Conservation (phyloP, 164 flowering plant genomes). For the Sextonia rubra region DNA sequence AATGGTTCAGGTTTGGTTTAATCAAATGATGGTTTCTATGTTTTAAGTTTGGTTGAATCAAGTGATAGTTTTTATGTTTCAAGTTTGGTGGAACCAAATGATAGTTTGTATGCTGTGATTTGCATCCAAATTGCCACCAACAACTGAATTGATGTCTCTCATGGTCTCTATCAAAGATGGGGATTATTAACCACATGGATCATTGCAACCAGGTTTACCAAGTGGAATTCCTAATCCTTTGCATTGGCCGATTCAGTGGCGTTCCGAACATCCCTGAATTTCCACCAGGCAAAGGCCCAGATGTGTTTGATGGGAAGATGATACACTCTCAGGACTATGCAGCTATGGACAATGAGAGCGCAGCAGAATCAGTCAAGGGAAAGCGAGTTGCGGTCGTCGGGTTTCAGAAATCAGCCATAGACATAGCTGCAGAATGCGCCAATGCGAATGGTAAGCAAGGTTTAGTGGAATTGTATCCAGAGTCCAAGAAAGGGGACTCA, state of each 20-base stretch:
- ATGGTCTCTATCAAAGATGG: not conserved
- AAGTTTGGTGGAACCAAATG: too few relatives aligned
- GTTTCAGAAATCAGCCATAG: slow-evolving; percentile 48
- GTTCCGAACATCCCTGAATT: slow-evolving; percentile 48
- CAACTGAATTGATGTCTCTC: not conserved
- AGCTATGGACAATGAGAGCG: slow-evolving; percentile 34
- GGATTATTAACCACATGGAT: not conserved
- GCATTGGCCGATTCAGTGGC: slow-evolving; percentile 50
- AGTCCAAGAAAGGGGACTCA: not conserved
- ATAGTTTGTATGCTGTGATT: not conserved
- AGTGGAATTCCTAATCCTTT: slow-evolving; percentile 42
- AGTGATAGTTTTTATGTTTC: too few relatives aligned
- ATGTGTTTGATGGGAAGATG: slow-evolving; percentile 41
- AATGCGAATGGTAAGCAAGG: slow-evolving; percentile 28
- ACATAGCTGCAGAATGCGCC: slow-evolving; percentile 39
- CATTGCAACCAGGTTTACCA: slow-evolving; percentile 15
- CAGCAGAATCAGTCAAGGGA: slow-evolving; percentile 29
- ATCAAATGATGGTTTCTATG: too few relatives aligned
- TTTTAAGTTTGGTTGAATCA: too few relatives aligned
- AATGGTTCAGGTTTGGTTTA: too few relatives aligned
- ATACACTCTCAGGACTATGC: slow-evolving; percentile 60
- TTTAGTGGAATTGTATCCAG: not conserved
- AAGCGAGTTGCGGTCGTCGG: slow-evolving; percentile 44
- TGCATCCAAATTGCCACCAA: not conserved
- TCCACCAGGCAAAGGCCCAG: slow-evolving; percentile 38